A percentile compares a stretch with the other conserved stretches of the same genome.
phyloP scores from a whole-genome alignment of 2,329 filamentous ascomycete genomes.

The Stagonosporopsis chrysanthemi region DNA sequence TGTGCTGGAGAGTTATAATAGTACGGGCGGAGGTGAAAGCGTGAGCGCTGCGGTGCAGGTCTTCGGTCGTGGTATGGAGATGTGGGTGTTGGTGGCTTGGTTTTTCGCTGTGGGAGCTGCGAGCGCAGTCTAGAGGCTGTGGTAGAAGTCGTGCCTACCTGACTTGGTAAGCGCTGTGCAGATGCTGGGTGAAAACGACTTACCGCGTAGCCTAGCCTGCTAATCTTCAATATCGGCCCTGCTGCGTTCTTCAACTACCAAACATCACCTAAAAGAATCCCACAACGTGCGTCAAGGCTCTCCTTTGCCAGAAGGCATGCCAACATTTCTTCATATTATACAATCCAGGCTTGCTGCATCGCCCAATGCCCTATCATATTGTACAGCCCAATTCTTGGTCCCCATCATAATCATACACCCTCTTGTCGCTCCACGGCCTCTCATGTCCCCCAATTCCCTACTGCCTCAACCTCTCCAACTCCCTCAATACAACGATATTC shows the following conservation, averaged over 20 bases:
- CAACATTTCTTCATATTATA: neutral
- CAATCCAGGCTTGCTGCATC: neutral
- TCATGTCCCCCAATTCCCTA: conserved; percentile 5
- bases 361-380: neutral
- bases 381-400: neutral
- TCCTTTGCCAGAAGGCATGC: neutral
- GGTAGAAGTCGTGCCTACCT: neutral
- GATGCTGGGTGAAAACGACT: neutral
- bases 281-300: neutral
- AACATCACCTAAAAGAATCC: neutral
- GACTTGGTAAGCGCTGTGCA: neutral
- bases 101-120: neutral
- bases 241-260: neutral
- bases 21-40: neutral
- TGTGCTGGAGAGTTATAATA: conserved; percentile 1
- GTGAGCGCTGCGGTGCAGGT: neutral
- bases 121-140: neutral
- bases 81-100: conserved; percentile 1
- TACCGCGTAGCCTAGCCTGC: neutral
- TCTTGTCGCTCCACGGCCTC: neutral
- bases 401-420: conserved; percentile 1
- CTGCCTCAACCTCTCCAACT: conserved; percentile 70
- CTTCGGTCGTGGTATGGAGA: neutral
- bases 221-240: neutral
- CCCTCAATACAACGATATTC: conserved; percentile 82